Conservation (phyloP, 495 filamentous ascomycete genomes). For the Tetracladium marchalianum region DNA sequence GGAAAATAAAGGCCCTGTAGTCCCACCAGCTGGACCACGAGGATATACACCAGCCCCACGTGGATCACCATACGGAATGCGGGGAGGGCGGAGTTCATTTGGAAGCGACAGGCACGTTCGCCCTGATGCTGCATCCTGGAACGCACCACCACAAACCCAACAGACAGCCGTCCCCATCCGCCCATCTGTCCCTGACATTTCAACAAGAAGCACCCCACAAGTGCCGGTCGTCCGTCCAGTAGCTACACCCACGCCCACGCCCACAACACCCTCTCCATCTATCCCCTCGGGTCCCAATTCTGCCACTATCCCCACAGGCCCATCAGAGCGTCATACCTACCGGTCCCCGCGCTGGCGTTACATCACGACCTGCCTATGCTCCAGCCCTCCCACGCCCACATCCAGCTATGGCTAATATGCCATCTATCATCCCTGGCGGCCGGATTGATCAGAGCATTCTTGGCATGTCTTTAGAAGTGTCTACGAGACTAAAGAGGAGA, state of each 20-base stretch:
- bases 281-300: slow-evolving; percentile 6
- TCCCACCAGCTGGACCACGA: slow-evolving; percentile 19
- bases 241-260: background rate
- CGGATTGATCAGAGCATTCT: slow-evolving; percentile 16
- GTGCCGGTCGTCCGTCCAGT: slow-evolving; percentile 4
- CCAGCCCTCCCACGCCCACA: slow-evolving; percentile 13
- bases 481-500: slow-evolving; percentile 12
- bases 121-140: slow-evolving; percentile 9
- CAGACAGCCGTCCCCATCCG: slow-evolving; percentile 3
- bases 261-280: slow-evolving; percentile 7
- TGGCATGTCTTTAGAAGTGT: slow-evolving; percentile 12
- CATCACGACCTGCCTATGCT: slow-evolving; percentile 2
- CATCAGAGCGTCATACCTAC: slow-evolving; percentile 18
- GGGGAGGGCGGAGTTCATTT: slow-evolving; percentile 15
- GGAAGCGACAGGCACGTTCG: slow-evolving; percentile 8
- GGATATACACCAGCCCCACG: slow-evolving; percentile 13
- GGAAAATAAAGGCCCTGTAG: slow-evolving; percentile 5
- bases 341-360: slow-evolving; percentile 17
- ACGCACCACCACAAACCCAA: slow-evolving; percentile 8
- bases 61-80: slow-evolving; percentile 1
- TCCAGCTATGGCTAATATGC: slow-evolving; percentile 20
- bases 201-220: slow-evolving; percentile 2
- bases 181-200: background rate
- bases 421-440: slow-evolving; percentile 19
- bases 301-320: slow-evolving; percentile 8